These are phyloP conservation scores for Alopecurus myosuroides DNA, from an alignment of 176 grass and related monocot genomes.

Conservation along the genomic window DNA sequence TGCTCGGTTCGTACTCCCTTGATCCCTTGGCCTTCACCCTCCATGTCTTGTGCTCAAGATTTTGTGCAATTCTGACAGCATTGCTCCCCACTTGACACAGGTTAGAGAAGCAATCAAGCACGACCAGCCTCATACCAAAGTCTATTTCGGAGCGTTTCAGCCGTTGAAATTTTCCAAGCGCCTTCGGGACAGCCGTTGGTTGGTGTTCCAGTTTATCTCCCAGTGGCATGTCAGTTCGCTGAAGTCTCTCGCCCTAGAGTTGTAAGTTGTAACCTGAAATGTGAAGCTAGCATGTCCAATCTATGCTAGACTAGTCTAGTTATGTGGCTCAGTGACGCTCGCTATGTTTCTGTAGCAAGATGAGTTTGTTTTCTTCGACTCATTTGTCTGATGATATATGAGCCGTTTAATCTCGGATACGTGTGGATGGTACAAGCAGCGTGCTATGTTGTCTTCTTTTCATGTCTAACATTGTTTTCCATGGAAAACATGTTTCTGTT, in stretches of 20 bases:
- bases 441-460: neutral
- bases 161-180: constrained; percentile 26
- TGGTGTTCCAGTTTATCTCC: neutral
- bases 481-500: neutral
- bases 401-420: neutral
- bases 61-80: neutral
- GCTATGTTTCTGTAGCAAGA: neutral
- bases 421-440: neutral
- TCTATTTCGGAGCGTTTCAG: constrained; percentile 69
- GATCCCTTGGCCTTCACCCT: neutral
- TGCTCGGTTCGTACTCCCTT: constrained; percentile 36
- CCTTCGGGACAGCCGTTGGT: neutral
- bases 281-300: neutral
- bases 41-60: neutral
- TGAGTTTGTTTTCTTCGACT: neutral
- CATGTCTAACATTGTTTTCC: neutral
- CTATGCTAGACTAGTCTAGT: neutral
- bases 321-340: neutral
- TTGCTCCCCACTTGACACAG: constrained; percentile 23
- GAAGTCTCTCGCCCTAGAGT: neutral
- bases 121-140: constrained; percentile 75
- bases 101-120: constrained; percentile 78
- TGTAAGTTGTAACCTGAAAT: constrained; percentile 8
- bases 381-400: neutral
- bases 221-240: neutral